Conservation (phyloP, 495 filamentous ascomycete genomes). For the Aspergillus panamensis region DNA sequence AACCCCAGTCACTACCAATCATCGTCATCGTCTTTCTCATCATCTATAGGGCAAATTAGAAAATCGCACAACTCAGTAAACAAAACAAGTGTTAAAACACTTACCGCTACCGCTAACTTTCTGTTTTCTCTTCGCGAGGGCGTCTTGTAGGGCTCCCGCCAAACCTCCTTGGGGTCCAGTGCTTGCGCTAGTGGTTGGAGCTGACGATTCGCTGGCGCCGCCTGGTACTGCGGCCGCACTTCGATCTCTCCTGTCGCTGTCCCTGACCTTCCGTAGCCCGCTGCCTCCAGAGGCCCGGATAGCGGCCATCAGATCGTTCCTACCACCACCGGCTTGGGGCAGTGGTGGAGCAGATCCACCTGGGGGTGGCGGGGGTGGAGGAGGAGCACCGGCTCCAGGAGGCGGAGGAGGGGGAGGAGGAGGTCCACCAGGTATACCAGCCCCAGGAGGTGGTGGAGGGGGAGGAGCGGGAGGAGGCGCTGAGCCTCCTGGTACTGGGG, state of each 20-base stretch:
- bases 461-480: constrained; percentile 37
- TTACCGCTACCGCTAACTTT: constrained; percentile 90
- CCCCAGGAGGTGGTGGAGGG: constrained; percentile 16
- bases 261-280: constrained; percentile 76
- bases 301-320: constrained; percentile 70
- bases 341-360: constrained; percentile 59
- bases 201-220: constrained; percentile 49
- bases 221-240: constrained; percentile 69
- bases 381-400: constrained; percentile 51
- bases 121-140: constrained; percentile 74
- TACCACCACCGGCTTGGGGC: constrained; percentile 48
- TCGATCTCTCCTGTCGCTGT: constrained; percentile 72
- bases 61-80: neutral
- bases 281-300: constrained; percentile 70
- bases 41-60: constrained; percentile 53
- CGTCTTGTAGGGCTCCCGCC: constrained; percentile 76
- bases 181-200: constrained; percentile 45
- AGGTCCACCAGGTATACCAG: constrained; percentile 26
- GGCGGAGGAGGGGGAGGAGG: constrained; percentile 46
- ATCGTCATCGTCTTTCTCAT: constrained; percentile 73
- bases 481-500: constrained; percentile 57
- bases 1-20: constrained; percentile 62
- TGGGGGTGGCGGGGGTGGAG: constrained; percentile 65
- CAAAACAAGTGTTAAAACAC: constrained; percentile 31
- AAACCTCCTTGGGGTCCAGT: constrained; percentile 61